phyloP scores from a whole-genome alignment of 2,329 filamentous ascomycete genomes.

The Colletotrichum melonis region DNA sequence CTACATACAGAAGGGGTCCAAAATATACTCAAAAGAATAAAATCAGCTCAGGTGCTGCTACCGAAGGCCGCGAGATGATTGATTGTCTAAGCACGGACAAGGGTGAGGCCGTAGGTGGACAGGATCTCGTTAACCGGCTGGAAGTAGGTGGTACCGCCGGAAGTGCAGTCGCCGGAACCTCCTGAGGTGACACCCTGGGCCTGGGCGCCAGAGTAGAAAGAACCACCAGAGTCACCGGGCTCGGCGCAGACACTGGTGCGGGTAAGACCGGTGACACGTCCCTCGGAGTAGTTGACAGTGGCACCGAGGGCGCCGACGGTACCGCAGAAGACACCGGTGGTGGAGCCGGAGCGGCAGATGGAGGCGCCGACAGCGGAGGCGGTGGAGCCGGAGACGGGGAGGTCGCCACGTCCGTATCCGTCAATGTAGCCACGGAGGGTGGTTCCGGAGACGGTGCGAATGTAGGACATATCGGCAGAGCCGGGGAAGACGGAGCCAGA shows the following conservation, averaged over 20 bases:
- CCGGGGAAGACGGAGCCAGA: constrained; percentile 52
- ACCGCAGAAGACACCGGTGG: constrained; percentile 52
- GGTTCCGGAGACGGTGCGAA: constrained; percentile 48
- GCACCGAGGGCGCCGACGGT: constrained; percentile 48
- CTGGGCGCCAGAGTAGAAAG: constrained; percentile 52
- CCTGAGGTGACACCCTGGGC: constrained; percentile 56
- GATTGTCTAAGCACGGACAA: constrained; percentile 39
- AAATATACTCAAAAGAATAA: neutral
- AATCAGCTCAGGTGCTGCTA: neutral
- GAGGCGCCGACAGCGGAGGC: constrained; percentile 46
- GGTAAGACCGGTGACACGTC: constrained; percentile 52
- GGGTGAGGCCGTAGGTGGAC: constrained; percentile 48
- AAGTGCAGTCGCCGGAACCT: constrained; percentile 51
- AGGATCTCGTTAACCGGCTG: constrained; percentile 55
- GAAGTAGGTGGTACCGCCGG: constrained; percentile 52
- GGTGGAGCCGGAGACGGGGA: constrained; percentile 51
- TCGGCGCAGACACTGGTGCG: constrained; percentile 53
- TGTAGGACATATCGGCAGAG: constrained; percentile 51
- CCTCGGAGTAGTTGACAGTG: constrained; percentile 51
- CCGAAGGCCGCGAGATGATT: neutral
- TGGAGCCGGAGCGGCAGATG: constrained; percentile 55
- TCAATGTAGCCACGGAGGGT: constrained; percentile 46
- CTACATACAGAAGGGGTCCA: neutral
- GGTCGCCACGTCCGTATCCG: constrained; percentile 47
- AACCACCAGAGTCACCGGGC: constrained; percentile 54